phyloP scores from a whole-genome alignment of 2,329 filamentous ascomycete species.

The Penicillium fuscoglaucum region DNA sequence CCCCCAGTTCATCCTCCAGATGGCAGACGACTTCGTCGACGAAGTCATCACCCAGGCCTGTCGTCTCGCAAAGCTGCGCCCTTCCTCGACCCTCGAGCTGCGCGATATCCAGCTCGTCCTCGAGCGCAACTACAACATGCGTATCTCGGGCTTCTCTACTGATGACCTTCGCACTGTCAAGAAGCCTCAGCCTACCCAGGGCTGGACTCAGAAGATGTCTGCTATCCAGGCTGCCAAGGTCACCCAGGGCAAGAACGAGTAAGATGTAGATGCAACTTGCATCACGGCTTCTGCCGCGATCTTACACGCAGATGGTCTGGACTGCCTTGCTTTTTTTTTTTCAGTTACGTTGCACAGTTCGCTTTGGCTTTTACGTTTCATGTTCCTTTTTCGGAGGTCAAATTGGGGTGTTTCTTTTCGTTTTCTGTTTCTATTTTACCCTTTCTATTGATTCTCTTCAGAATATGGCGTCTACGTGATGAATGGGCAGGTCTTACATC shows the following conservation, averaged over 20 bases:
- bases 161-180: constrained; percentile 93
- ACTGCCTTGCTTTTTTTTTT: not conserved
- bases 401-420: constrained; percentile 3
- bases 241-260: constrained; percentile 47
- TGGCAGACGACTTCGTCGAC: constrained; percentile 94
- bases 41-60: constrained; percentile 84
- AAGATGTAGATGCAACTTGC: constrained; percentile 5
- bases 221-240: constrained; percentile 92
- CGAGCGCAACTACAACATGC: constrained; percentile 84
- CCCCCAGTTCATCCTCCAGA: constrained; percentile 73
- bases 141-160: constrained; percentile 88
- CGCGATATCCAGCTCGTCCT: constrained; percentile 81
- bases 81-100: constrained; percentile 85
- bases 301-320: not conserved
- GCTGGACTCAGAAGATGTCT: constrained; percentile 96
- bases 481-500: constrained; percentile 6
- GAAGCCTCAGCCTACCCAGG: constrained; percentile 83
- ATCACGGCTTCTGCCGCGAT: not conserved
- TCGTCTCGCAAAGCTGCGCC: constrained; percentile 87
- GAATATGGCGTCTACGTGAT: constrained; percentile 9
- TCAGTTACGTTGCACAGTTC: not conserved
- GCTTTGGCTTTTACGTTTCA: not conserved
- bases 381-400: not conserved
- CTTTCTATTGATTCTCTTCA: constrained; percentile 6
- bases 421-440: constrained; percentile 1